Evolutionary conservation across 169 alveolate genomes (phyloP).

Genomic region (Theileria luwenshuni): DNA sequence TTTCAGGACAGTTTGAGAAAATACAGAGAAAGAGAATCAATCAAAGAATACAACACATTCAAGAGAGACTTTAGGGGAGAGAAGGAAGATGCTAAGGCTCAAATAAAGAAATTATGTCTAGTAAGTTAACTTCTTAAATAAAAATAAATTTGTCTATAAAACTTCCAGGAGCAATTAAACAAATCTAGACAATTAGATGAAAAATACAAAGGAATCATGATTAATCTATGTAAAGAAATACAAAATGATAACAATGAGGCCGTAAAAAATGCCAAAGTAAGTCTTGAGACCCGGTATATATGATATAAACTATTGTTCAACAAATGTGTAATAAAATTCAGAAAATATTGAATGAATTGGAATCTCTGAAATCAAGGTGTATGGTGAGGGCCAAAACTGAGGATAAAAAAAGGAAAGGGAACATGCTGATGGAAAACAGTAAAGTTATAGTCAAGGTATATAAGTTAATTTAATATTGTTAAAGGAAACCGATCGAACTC

Average conservation of each 20-base stretch:
- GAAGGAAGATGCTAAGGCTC: slow-evolving; percentile 43
- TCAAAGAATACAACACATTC: slow-evolving; percentile 28
- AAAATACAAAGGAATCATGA: slow-evolving; percentile 6
- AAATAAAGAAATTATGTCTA: slow-evolving; percentile 30
- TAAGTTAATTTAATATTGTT: not conserved
- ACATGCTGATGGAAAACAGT: slow-evolving; percentile 32
- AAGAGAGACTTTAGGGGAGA: slow-evolving; percentile 35
- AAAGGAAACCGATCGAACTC: slow-evolving; percentile 48
- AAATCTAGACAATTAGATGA: slow-evolving; percentile 5
- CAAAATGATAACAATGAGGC: slow-evolving; percentile 20
- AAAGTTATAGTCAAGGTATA: slow-evolving; percentile 37
- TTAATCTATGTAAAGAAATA: not conserved
- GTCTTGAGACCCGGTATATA: too few species aligned
- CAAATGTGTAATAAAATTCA: not conserved
- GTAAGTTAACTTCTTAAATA: slow-evolving; percentile 5
- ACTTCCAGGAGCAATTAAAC: slow-evolving; percentile 1
- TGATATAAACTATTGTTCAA: not conserved
- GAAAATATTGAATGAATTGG: slow-evolving; percentile 10
- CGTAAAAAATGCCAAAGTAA: slow-evolving; percentile 28
- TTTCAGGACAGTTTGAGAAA: slow-evolving; percentile 29
- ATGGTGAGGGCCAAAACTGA: slow-evolving; percentile 15
- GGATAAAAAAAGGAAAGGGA: slow-evolving; percentile 14
- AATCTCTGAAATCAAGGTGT: slow-evolving; percentile 9
- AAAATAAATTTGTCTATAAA: not conserved
- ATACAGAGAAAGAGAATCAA: slow-evolving; percentile 43